Percentiles rank a stretch among this genome's conserved stretches.
These are phyloP conservation scores for Sistotremastrum niveocremeum DNA, from an alignment of 768 basidiomycete species.

Conservation along the genomic window DNA sequence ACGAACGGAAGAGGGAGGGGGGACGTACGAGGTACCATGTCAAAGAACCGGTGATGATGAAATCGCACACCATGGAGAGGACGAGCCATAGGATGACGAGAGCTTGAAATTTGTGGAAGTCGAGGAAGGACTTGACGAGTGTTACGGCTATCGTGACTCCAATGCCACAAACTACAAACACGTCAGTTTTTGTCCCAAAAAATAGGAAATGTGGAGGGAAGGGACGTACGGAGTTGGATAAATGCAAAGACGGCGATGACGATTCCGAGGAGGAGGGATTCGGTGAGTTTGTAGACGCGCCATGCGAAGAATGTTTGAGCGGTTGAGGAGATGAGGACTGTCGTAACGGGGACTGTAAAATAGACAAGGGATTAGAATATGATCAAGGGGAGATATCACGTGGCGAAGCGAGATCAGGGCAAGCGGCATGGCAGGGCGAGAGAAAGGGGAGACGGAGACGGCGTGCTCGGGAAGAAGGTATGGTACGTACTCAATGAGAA, in stretches of 20 bases:
- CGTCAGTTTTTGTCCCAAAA: background rate
- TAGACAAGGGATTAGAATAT: too few relatives aligned
- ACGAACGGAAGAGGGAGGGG: background rate
- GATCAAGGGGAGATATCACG: too few relatives aligned
- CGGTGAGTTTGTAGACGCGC: constrained; percentile 24
- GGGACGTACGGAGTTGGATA: constrained; percentile 13
- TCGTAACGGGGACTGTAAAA: too few relatives aligned
- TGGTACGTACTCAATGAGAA: too few relatives aligned
- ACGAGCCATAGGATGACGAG: constrained; percentile 31
- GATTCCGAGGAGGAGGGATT: constrained; percentile 13
- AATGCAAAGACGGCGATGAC: constrained; percentile 12
- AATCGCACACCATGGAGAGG: constrained; percentile 29
- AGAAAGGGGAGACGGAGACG: too few relatives aligned
- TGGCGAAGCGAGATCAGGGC: too few relatives aligned
- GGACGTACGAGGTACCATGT: constrained; percentile 26
- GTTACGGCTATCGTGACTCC: constrained; percentile 19
- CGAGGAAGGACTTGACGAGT: constrained; percentile 18
- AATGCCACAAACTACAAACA: constrained; percentile 21
- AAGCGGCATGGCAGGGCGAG: too few relatives aligned
- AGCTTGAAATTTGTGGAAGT: constrained; percentile 21
- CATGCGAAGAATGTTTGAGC: constrained; percentile 38
- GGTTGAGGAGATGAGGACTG: constrained; percentile 22
- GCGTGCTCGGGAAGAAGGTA: too few relatives aligned
- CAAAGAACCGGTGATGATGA: constrained; percentile 31
- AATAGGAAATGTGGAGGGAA: too few relatives aligned